phyloP scores from a whole-genome alignment of 345 rosid species.

The Camelina sativa region DNA sequence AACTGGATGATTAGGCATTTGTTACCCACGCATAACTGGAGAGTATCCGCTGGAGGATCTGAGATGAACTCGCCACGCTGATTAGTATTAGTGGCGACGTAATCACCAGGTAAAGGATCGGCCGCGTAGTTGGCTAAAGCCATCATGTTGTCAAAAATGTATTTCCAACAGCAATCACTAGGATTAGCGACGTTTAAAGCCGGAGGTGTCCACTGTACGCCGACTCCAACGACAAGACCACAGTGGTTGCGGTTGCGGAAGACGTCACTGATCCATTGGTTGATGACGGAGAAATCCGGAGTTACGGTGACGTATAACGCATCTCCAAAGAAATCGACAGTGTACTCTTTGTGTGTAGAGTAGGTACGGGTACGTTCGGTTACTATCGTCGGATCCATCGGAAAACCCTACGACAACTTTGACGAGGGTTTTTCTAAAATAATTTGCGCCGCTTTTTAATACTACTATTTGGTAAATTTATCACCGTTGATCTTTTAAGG shows the following conservation, averaged over 20 bases:
- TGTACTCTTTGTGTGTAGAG: not conserved
- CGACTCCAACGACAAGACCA: conserved; percentile 19
- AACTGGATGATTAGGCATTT: conserved; percentile 8
- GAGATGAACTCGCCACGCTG: not conserved
- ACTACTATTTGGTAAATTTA: not conserved
- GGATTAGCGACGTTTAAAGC: not conserved
- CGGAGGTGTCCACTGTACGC: conserved; percentile 19
- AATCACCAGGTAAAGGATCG: not conserved
- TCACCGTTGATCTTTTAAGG: conserved; percentile 20
- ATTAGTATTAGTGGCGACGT: too few relatives aligned
- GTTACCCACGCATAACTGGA: conserved; percentile 14
- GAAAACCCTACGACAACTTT: not conserved
- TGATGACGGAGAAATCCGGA: not conserved
- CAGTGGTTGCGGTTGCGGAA: not conserved
- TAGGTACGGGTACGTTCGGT: not conserved
- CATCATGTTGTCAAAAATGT: too few relatives aligned
- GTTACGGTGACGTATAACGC: conserved; percentile 9
- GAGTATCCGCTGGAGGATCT: conserved; percentile 1
- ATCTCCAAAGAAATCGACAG: conserved; percentile 1
- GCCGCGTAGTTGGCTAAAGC: not conserved
- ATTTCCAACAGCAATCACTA: too few relatives aligned
- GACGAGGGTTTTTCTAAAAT: too few relatives aligned
- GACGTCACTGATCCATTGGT: not conserved
- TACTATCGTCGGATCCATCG: conserved; percentile 6
- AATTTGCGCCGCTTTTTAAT: too few relatives aligned